These are phyloP conservation scores for Gryganskiella cystojenkinii DNA, from an alignment of 192 early-diverging fungal species.

Conservation along the genomic window DNA sequence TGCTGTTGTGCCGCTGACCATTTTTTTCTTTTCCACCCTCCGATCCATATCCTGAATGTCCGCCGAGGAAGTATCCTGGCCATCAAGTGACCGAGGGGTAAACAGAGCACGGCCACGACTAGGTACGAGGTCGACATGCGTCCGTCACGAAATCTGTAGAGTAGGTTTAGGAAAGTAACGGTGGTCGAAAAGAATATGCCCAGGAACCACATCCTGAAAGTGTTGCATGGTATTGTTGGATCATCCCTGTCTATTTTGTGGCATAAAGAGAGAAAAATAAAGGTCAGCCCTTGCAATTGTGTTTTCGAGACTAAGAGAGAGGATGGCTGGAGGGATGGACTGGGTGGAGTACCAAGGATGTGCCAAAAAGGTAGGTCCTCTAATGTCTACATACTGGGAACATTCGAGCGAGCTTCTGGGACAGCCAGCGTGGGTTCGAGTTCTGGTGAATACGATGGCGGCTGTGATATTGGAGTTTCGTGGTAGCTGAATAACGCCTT, in stretches of 20 bases:
- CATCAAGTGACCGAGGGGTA: constrained; percentile 57
- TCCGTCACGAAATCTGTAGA: constrained; percentile 56
- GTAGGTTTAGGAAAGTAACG: constrained; percentile 60
- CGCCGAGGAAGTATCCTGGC: constrained; percentile 48
- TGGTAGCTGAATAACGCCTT: too few relatives aligned
- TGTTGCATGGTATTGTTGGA: constrained; percentile 52
- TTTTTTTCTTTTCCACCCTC: background rate
- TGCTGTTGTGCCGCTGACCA: constrained; percentile 50
- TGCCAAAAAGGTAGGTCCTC: too few relatives aligned
- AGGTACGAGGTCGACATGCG: constrained; percentile 46
- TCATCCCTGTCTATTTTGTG: constrained; percentile 55
- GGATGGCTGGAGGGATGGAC: too few relatives aligned
- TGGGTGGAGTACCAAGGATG: too few relatives aligned
- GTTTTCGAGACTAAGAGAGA: too few relatives aligned
- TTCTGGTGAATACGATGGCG: too few relatives aligned
- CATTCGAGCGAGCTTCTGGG: too few relatives aligned
- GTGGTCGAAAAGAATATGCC: constrained; percentile 50
- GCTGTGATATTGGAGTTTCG: too few relatives aligned
- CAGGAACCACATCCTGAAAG: constrained; percentile 60
- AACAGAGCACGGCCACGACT: constrained; percentile 56
- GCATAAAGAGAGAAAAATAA: background rate
- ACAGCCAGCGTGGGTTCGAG: too few relatives aligned
- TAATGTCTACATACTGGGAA: too few relatives aligned
- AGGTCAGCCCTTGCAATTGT: background rate
- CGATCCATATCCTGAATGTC: constrained; percentile 22